phyloP scores from a whole-genome alignment of 345 rosid genomes.

The Isatis tinctoria region DNA sequence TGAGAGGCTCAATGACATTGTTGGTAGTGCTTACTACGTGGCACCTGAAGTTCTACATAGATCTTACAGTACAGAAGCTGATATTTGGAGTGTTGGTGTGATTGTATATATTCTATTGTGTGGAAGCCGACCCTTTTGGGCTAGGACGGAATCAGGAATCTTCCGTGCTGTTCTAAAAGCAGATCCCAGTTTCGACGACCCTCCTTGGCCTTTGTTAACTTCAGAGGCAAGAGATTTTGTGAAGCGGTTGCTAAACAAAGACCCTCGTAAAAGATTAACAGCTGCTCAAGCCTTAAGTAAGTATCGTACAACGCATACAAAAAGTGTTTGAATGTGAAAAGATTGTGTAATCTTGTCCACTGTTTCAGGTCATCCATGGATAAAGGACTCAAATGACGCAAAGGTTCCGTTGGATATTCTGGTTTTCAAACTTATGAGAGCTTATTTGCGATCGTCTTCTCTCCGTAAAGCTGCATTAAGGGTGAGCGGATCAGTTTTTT shows the following conservation, averaged over 20 bases:
- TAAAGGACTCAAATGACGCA: constrained; percentile 46
- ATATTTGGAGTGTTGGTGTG: constrained; percentile 97
- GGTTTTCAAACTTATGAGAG: constrained; percentile 76
- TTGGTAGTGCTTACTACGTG: constrained; percentile 94
- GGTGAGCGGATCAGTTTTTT: constrained; percentile 41
- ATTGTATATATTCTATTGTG: constrained; percentile 89
- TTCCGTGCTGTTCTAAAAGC: constrained; percentile 91
- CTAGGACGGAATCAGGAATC: constrained; percentile 92
- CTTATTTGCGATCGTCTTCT: constrained; percentile 82
- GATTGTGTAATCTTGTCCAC: background rate
- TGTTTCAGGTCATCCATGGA: constrained; percentile 89
- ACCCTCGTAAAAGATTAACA: constrained; percentile 90
- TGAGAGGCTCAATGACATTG: constrained; percentile 93
- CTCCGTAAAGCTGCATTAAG: constrained; percentile 92
- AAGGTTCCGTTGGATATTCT: constrained; percentile 72
- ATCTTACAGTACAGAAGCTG: constrained; percentile 87
- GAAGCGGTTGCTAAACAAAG: constrained; percentile 78
- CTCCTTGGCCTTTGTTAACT: constrained; percentile 89
- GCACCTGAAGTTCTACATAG: constrained; percentile 99
- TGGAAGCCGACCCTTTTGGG: constrained; percentile 99
- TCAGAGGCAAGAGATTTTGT: constrained; percentile 89
- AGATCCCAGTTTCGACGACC: constrained; percentile 87
- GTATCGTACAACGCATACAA: constrained; percentile 23
- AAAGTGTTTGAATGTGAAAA: background rate
- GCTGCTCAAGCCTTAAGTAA: constrained; percentile 96